Conservation (phyloP, 306 rosid genomes). For the Coriaria nepalensis region DNA sequence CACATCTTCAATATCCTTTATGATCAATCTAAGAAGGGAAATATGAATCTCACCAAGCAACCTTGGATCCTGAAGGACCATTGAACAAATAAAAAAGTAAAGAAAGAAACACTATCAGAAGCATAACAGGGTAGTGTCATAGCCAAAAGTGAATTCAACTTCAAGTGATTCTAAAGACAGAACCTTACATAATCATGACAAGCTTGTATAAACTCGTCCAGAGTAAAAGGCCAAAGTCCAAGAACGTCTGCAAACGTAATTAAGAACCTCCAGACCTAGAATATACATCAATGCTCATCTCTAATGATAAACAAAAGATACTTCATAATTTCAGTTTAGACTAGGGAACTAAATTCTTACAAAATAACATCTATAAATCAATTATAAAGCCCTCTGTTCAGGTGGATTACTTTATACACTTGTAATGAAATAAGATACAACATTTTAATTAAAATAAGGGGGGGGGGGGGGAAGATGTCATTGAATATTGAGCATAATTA, state of each 20-base stretch:
- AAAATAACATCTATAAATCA: too few species aligned
- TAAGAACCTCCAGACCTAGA: conserved; percentile 79
- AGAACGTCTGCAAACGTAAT: conserved; percentile 63
- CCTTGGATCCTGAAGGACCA: conserved; percentile 50
- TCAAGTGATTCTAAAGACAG: conserved; percentile 1
- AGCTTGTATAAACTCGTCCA: conserved; percentile 80
- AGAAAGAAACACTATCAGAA: too few species aligned
- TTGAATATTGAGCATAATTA: too few species aligned
- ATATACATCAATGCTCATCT: conserved; percentile 3
- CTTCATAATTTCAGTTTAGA: too few species aligned
- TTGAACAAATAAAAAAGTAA: conserved; percentile 10
- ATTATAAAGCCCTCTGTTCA: too few species aligned
- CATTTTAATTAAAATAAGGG: too few species aligned
- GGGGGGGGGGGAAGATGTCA: too few species aligned
- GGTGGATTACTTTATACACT: too few species aligned
- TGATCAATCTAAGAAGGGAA: conserved; percentile 47
- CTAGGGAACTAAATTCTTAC: too few species aligned
- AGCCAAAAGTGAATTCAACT: conserved; percentile 6
- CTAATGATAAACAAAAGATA: too few species aligned
- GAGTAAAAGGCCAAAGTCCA: conserved; percentile 70
- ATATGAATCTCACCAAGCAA: conserved; percentile 63
- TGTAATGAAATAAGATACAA: too few species aligned
- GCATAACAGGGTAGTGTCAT: conserved; percentile 3
- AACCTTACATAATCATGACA: conserved; percentile 71
- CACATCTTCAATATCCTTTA: conserved; percentile 69